These are phyloP conservation scores for Metarhizium anisopliae DNA, from an alignment of 2,329 filamentous ascomycete species.

Conservation along the genomic window DNA sequence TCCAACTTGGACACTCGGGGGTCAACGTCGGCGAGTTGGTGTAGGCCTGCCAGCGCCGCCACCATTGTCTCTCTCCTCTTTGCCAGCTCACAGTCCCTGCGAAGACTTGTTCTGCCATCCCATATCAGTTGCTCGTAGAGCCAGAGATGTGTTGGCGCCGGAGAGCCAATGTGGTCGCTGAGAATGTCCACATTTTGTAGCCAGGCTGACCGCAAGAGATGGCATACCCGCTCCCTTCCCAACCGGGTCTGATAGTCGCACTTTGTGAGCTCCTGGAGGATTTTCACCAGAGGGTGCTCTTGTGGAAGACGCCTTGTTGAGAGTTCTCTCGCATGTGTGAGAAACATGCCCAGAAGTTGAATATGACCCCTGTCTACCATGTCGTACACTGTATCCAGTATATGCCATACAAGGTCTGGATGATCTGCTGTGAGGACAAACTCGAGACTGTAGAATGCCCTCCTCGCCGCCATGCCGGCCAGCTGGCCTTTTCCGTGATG, in stretches of 20 bases:
- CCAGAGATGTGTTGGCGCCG: constrained; percentile 22
- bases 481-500: constrained; percentile 24
- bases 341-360: constrained; percentile 23
- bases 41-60: constrained; percentile 19
- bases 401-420: constrained; percentile 28
- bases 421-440: constrained; percentile 28
- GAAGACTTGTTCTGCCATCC: constrained; percentile 26
- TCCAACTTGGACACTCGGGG: constrained; percentile 13
- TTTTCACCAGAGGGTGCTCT: constrained; percentile 24
- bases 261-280: constrained; percentile 21
- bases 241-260: constrained; percentile 22
- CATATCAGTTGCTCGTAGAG: constrained; percentile 30
- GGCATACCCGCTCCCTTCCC: constrained; percentile 22
- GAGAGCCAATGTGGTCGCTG: constrained; percentile 19
- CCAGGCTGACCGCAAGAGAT: constrained; percentile 26
- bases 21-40: constrained; percentile 7
- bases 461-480: constrained; percentile 26
- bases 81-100: constrained; percentile 21
- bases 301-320: constrained; percentile 18
- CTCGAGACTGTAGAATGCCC: constrained; percentile 26
- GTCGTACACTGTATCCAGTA: constrained; percentile 28
- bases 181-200: constrained; percentile 26
- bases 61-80: constrained; percentile 19
- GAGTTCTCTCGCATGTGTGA: constrained; percentile 22
- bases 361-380: constrained; percentile 27